A percentile compares a stretch with the other conserved stretches of the same genome.
Conservation (phyloP, 2,329 filamentous ascomycete genomes). For the Chrysosporium keratinophilum region DNA sequence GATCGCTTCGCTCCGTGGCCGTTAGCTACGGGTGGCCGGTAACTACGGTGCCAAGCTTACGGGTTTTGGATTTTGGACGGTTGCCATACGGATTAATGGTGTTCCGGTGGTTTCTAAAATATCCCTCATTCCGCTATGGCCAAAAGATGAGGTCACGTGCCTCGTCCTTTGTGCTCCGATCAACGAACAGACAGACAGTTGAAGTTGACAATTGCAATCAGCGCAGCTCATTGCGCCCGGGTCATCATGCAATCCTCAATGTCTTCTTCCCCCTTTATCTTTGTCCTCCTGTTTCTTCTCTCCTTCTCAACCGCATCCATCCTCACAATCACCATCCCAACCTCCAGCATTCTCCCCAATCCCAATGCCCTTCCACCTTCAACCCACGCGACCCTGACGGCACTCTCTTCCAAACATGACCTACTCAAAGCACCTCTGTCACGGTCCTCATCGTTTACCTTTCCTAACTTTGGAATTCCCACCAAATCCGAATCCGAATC, state of each 20-base stretch:
- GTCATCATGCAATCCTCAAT: background rate
- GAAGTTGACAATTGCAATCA: background rate
- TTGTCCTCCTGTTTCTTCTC: constrained; percentile 18
- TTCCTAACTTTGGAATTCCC: constrained; percentile 51
- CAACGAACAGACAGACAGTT: too few relatives aligned
- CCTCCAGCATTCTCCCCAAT: constrained; percentile 37
- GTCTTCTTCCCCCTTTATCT: constrained; percentile 7
- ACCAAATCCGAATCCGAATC: background rate
- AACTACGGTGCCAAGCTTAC: too few relatives aligned
- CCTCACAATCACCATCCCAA: constrained; percentile 32
- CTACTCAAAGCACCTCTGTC: constrained; percentile 56
- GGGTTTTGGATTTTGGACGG: too few relatives aligned
- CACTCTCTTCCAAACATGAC: constrained; percentile 34
- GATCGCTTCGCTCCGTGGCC: too few relatives aligned
- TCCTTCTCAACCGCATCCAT: constrained; percentile 18
- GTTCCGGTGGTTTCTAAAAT: too few relatives aligned
- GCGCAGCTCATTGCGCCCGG: background rate
- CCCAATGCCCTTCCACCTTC: constrained; percentile 34
- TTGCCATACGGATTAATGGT: too few relatives aligned
- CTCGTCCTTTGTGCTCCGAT: too few relatives aligned
- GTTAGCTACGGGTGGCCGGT: too few relatives aligned
- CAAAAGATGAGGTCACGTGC: background rate
- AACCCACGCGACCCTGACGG: constrained; percentile 45
- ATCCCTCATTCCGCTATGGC: too few relatives aligned
- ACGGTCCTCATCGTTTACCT: constrained; percentile 60